A percentile compares a stretch with the other conserved stretches of the same genome.
Evolutionary conservation across 1,139 yeast species (phyloP).

Genomic region (Yamadazyma kanchanaburiensis): DNA sequence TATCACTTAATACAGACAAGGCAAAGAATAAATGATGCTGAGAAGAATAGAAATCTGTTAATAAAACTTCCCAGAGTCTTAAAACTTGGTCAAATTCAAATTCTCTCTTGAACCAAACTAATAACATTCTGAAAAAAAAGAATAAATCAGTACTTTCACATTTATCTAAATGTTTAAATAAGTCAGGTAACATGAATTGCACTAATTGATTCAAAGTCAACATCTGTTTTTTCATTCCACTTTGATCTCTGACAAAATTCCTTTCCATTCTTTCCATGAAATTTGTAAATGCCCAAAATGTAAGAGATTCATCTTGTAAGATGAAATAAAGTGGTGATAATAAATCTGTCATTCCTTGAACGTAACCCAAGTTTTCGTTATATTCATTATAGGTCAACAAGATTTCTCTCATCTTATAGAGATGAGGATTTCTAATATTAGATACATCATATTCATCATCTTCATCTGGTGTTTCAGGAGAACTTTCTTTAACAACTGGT

Average conservation of each 20-base stretch:
- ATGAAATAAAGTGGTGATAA: constrained; percentile 82
- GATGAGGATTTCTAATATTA: constrained; percentile 62
- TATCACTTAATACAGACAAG: constrained; percentile 80
- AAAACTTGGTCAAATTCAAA: constrained; percentile 77
- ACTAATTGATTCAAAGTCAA: constrained; percentile 75
- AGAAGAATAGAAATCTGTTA: constrained; percentile 82
- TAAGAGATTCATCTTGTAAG: constrained; percentile 70
- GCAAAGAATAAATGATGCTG: constrained; percentile 89
- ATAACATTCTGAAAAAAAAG: constrained; percentile 89
- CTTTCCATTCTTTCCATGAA: constrained; percentile 97
- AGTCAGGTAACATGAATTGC: constrained; percentile 82
- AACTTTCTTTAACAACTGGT: constrained; percentile 23
- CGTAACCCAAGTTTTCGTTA: constrained; percentile 84
- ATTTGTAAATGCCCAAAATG: constrained; percentile 86
- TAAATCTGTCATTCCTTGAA: constrained; percentile 96
- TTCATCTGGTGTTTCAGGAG: constrained; percentile 48
- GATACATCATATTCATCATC: constrained; percentile 47
- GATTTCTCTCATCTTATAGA: constrained; percentile 71
- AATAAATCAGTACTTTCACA: constrained; percentile 90
- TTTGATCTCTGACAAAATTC: constrained; percentile 84
- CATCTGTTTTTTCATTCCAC: constrained; percentile 92
- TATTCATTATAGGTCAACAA: constrained; percentile 82
- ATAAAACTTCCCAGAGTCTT: constrained; percentile 83
- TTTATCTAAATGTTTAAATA: constrained; percentile 76
- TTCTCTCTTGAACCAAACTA: constrained; percentile 95